Conservation (phyloP, 805 yeast genomes). For the Starmerella stellata region DNA sequence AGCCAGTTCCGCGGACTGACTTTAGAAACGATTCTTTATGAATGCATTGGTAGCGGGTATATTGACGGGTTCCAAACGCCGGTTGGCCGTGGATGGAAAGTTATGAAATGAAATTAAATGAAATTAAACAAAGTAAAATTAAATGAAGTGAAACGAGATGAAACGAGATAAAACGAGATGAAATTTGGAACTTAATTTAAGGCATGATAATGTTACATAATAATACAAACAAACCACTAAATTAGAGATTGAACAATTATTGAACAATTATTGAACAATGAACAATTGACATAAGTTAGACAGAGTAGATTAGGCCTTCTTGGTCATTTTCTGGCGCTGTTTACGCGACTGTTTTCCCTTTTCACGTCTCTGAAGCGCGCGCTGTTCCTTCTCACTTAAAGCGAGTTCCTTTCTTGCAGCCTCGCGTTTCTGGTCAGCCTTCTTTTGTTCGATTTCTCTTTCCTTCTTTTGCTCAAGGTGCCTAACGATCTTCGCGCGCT, state of each 20-base stretch:
- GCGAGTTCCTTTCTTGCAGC: constrained; percentile 47
- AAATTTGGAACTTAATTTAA: neutral
- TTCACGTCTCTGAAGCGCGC: constrained; percentile 59
- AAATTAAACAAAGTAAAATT: too few species aligned
- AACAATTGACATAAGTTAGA: neutral
- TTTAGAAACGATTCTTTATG: constrained; percentile 37
- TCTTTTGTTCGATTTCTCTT: constrained; percentile 53
- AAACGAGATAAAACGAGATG: neutral
- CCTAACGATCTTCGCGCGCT: constrained; percentile 51
- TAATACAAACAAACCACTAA: neutral
- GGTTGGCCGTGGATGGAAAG: constrained; percentile 42
- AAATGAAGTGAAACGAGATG: constrained; percentile 20
- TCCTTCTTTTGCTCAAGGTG: constrained; percentile 43
- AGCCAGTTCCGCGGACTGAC: constrained; percentile 34
- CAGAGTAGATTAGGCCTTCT: neutral
- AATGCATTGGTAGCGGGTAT: constrained; percentile 37
- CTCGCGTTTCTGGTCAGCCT: constrained; percentile 35
- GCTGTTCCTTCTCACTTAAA: constrained; percentile 60
- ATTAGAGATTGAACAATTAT: neutral
- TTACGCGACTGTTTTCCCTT: constrained; percentile 68
- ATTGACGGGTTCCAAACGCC: constrained; percentile 42
- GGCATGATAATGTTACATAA: neutral
- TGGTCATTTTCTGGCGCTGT: constrained; percentile 19
- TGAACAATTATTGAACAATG: neutral
- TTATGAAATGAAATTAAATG: too few species aligned